Evolutionary conservation across 2,329 filamentous ascomycete species (phyloP).

Genomic region (Epichloe coenophiala): DNA sequence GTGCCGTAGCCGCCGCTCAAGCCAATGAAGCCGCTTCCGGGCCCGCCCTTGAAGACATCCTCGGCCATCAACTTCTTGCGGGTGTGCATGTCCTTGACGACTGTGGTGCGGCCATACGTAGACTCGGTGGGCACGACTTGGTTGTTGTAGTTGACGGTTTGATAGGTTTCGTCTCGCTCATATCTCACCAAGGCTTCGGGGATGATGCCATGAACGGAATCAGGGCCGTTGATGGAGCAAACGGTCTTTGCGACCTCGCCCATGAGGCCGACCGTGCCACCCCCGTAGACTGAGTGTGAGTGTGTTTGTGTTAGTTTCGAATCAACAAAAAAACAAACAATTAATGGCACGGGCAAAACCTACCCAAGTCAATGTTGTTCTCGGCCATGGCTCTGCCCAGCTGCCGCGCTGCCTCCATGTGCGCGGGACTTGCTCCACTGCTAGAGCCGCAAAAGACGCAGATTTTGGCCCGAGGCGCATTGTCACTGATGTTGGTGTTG

Average conservation of each 20-base stretch:
- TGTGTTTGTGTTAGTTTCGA: neutral
- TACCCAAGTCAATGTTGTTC: constrained; percentile 63
- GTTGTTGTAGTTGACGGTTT: constrained; percentile 28
- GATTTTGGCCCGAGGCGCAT: constrained; percentile 45
- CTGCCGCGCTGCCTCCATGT: constrained; percentile 64
- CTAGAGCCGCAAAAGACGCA: constrained; percentile 92
- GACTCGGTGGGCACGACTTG: constrained; percentile 48
- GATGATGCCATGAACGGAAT: constrained; percentile 84
- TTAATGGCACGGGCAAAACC: constrained; percentile 7
- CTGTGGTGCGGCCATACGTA: constrained; percentile 69
- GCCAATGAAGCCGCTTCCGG: constrained; percentile 79
- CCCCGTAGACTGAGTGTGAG: constrained; percentile 68
- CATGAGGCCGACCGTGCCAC: constrained; percentile 91
- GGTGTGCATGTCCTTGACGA: constrained; percentile 93
- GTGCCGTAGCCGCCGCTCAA: constrained; percentile 86
- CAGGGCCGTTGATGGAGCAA: constrained; percentile 66
- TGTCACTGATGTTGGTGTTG: constrained; percentile 9
- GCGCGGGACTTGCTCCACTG: constrained; percentile 55
- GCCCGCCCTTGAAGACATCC: constrained; percentile 68
- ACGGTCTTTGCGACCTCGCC: constrained; percentile 82
- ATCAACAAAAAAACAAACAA: neutral
- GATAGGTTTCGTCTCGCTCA: constrained; percentile 53
- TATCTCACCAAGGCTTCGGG: constrained; percentile 70
- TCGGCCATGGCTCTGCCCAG: constrained; percentile 63
- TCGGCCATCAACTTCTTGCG: constrained; percentile 88